phyloP scores from a whole-genome alignment of 805 yeast species.

The Maudiozyma turicensis region DNA sequence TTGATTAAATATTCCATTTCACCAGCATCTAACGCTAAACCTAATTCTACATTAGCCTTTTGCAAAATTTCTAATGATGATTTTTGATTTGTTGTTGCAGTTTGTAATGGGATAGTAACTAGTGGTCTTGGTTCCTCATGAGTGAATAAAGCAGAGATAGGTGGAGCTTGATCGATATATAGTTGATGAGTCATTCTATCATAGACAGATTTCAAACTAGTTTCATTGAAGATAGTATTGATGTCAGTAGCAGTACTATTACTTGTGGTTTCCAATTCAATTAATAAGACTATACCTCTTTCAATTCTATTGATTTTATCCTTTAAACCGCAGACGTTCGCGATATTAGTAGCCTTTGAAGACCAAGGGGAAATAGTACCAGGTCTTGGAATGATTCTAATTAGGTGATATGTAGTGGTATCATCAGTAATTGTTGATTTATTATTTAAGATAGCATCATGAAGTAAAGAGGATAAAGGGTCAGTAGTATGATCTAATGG shows the following conservation, averaged over 20 bases:
- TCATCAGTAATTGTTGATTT: background rate
- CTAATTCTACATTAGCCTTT: slow-evolving; percentile 72
- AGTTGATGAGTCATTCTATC: slow-evolving; percentile 92
- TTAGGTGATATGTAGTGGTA: slow-evolving; percentile 40
- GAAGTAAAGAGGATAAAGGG: slow-evolving; percentile 16
- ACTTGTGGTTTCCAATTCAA: slow-evolving; percentile 41
- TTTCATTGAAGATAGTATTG: slow-evolving; percentile 41
- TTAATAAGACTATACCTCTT: slow-evolving; percentile 72
- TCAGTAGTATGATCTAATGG: slow-evolving; percentile 45
- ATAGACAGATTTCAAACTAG: slow-evolving; percentile 59
- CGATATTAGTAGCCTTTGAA: slow-evolving; percentile 93
- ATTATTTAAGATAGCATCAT: slow-evolving; percentile 24
- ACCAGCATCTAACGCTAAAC: slow-evolving; percentile 89
- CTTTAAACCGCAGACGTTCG: slow-evolving; percentile 76
- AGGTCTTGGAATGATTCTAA: slow-evolving; percentile 79
- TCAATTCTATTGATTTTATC: slow-evolving; percentile 72
- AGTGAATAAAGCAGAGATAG: slow-evolving; percentile 60
- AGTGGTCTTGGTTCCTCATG: slow-evolving; percentile 77
- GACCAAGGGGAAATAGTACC: slow-evolving; percentile 99
- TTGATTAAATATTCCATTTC: slow-evolving; percentile 81
- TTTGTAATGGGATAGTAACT: slow-evolving; percentile 53
- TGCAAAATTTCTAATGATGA: slow-evolving; percentile 45
- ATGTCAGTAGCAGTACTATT: slow-evolving; percentile 52
- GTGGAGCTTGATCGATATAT: slow-evolving; percentile 52
- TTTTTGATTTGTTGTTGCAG: slow-evolving; percentile 27